Evolutionary conservation across 257 asterid genomes (phyloP).

Genomic region (Solanum chiquidenum): DNA sequence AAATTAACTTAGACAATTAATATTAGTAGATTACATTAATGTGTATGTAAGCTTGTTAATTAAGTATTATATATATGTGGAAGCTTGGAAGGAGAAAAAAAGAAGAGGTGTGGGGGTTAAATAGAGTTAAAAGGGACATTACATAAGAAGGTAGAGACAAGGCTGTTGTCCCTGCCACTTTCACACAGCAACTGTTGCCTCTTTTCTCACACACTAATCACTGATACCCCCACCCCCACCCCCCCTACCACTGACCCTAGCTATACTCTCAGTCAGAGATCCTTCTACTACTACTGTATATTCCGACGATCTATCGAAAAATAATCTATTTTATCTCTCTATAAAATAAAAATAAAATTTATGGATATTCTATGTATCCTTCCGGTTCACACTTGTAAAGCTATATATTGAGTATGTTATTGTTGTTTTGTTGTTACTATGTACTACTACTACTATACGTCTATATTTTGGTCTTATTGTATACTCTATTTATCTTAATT

Average conservation of each 20-base stretch:
- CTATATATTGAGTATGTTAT: no score
- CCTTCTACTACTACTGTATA: background rate
- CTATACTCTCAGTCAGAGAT: background rate
- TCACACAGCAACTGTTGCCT: conserved; percentile 21
- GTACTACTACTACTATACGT: background rate
- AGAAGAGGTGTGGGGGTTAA: background rate
- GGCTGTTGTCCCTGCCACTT: conserved; percentile 16
- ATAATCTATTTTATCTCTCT: no score
- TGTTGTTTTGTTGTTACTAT: background rate
- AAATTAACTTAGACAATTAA: background rate
- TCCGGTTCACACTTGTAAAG: no score
- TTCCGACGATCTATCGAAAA: no score
- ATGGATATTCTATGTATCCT: no score
- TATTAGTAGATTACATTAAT: background rate
- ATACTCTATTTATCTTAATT: background rate
- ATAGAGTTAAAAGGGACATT: conserved; percentile 33
- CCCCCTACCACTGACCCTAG: background rate
- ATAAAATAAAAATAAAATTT: fast-evolving
- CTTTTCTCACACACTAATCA: background rate
- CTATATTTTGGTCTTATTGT: no score
- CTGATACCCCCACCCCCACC: background rate
- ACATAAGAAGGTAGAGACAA: conserved; percentile 47
- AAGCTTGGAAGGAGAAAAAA: background rate
- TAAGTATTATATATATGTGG: background rate
- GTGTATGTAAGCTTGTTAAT: background rate